phyloP scores from a whole-genome alignment of 176 grass and related monocot species.

The Aegilops tauschii region DNA sequence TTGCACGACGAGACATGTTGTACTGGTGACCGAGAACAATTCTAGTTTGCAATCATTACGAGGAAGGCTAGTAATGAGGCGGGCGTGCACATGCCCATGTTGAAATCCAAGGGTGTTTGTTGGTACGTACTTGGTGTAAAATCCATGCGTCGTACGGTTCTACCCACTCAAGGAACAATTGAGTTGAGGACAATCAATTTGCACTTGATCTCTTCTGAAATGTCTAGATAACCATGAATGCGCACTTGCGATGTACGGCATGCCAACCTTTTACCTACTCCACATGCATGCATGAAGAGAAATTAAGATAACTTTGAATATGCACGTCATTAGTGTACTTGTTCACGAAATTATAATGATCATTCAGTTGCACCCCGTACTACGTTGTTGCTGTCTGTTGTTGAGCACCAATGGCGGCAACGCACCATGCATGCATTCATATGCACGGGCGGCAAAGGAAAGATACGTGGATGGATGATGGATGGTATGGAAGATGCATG shows the following conservation, averaged over 20 bases:
- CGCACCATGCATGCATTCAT: background rate
- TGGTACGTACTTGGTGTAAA: background rate
- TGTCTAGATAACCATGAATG: slow-evolving; percentile 1
- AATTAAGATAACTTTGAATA: background rate
- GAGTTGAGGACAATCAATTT: background rate
- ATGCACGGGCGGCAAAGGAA: slow-evolving; percentile 8
- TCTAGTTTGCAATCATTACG: background rate
- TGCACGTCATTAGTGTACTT: background rate
- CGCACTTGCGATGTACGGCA: background rate
- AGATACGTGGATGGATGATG: background rate
- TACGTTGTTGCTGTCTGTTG: background rate
- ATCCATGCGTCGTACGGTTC: too few relatives aligned
- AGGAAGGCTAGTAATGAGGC: background rate
- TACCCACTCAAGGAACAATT: background rate
- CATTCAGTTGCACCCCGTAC: background rate
- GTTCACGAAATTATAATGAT: background rate
- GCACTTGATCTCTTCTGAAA: background rate
- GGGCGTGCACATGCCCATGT: background rate
- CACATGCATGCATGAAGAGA: background rate
- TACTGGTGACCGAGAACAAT: background rate
- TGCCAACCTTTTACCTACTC: background rate
- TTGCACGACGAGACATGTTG: background rate
- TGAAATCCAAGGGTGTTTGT: background rate
- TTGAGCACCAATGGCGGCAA: background rate
- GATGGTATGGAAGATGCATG: background rate